These are phyloP conservation scores for Starmerella bombi DNA, from an alignment of 805 yeast species.

Conservation along the genomic window DNA sequence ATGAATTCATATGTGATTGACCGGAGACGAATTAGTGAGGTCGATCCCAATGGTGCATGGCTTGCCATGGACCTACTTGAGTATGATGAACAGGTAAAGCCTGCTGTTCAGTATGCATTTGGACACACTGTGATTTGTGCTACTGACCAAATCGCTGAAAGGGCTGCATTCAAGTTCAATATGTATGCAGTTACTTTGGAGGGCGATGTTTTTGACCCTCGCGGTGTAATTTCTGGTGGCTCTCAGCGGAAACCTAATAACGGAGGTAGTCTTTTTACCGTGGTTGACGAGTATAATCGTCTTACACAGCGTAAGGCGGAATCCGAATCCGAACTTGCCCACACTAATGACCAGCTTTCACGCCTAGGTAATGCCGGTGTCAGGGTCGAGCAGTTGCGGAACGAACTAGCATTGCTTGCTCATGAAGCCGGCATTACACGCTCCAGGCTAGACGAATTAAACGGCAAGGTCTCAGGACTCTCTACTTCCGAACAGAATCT, in stretches of 20 bases:
- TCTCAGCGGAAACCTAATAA: background rate
- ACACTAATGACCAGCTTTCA: background rate
- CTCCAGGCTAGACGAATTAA: constrained; percentile 2
- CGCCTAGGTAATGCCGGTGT: constrained; percentile 1
- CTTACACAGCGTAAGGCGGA: constrained; percentile 1
- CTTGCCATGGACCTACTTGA: constrained; percentile 74
- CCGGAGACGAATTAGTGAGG: constrained; percentile 41
- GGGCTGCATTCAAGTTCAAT: constrained; percentile 39
- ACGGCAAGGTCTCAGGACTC: background rate
- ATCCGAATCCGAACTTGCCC: background rate
- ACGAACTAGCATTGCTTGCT: constrained; percentile 10
- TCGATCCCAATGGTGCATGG: constrained; percentile 79
- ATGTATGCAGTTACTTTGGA: constrained; percentile 83
- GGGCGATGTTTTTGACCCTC: constrained; percentile 93
- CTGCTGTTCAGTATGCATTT: constrained; percentile 84
- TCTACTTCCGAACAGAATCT: background rate
- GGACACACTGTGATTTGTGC: constrained; percentile 81
- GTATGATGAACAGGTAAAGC: constrained; percentile 52
- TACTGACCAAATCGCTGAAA: constrained; percentile 78
- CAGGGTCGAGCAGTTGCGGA: constrained; percentile 6
- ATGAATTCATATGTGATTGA: constrained; percentile 51
- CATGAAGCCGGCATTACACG: constrained; percentile 7
- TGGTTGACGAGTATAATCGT: constrained; percentile 6
- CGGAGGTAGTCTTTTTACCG: background rate
- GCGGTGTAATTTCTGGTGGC: constrained; percentile 79